These are phyloP conservation scores for Madurella fahalii DNA, from an alignment of 2,329 filamentous ascomycete genomes.

Conservation along the genomic window DNA sequence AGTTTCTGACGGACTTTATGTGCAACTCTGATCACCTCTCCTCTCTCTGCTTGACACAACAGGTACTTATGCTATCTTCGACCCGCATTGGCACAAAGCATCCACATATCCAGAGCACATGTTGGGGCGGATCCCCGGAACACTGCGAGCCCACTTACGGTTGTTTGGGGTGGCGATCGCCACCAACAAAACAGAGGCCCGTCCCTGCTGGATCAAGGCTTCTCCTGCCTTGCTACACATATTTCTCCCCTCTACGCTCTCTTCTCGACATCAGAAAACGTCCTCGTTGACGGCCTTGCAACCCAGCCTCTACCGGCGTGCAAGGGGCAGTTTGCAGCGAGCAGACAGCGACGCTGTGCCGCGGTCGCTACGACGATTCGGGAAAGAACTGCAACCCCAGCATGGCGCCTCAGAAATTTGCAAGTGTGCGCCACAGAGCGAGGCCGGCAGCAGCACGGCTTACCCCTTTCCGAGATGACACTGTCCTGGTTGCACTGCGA, in stretches of 20 bases:
- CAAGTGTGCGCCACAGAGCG: constrained; percentile 42
- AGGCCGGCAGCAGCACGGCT: constrained; percentile 34
- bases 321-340: background rate
- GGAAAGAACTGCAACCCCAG: constrained; percentile 16
- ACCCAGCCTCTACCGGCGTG: background rate
- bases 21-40: background rate
- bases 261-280: too few relatives aligned
- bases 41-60: too few relatives aligned
- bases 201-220: background rate
- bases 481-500: constrained; percentile 50
- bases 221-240: too few relatives aligned
- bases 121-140: constrained; percentile 10
- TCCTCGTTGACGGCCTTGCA: too few relatives aligned
- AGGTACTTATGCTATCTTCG: background rate
- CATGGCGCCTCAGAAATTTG: constrained; percentile 40
- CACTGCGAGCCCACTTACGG: constrained; percentile 2
- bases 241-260: background rate
- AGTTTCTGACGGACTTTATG: background rate
- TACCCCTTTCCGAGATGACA: constrained; percentile 45
- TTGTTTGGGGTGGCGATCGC: constrained; percentile 1
- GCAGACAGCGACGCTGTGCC: constrained; percentile 6
- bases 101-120: constrained; percentile 2
- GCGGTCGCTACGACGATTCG: constrained; percentile 8
- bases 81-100: constrained; percentile 10
- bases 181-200: background rate